These are phyloP conservation scores for Pichia ethanolica DNA, from an alignment of 805 yeast species.

Conservation along the genomic window DNA sequence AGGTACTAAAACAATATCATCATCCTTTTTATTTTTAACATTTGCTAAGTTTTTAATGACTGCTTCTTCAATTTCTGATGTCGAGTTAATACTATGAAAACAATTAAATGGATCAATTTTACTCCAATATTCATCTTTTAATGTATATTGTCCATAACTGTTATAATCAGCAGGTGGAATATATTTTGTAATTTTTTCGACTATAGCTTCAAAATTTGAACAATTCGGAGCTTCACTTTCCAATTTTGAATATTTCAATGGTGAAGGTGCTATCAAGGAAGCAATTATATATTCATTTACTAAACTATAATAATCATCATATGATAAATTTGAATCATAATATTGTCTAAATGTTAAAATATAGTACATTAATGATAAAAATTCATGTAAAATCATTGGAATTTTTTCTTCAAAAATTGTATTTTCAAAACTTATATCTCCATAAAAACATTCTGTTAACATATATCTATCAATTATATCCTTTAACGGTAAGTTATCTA, in stretches of 20 bases:
- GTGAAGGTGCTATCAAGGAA: slow-evolving; percentile 43
- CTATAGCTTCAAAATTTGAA: slow-evolving; percentile 38
- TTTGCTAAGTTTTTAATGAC: slow-evolving; percentile 38
- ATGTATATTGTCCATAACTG: slow-evolving; percentile 60
- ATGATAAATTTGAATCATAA: slow-evolving; percentile 18
- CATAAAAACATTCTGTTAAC: slow-evolving; percentile 25
- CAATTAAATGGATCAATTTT: slow-evolving; percentile 53
- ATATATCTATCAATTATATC: slow-evolving; percentile 52
- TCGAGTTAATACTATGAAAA: slow-evolving; percentile 39
- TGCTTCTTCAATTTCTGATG: slow-evolving; percentile 44
- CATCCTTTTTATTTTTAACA: slow-evolving; percentile 29
- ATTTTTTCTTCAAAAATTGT: slow-evolving; percentile 45
- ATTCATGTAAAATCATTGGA: slow-evolving; percentile 35
- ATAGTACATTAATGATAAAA: slow-evolving; percentile 38
- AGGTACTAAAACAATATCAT: slow-evolving; percentile 46
- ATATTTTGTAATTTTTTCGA: slow-evolving; percentile 54
- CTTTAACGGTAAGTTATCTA: slow-evolving; percentile 29
- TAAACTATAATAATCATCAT: slow-evolving; percentile 12
- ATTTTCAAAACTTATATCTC: slow-evolving; percentile 17
- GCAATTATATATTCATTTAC: slow-evolving; percentile 35
- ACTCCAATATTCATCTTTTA: slow-evolving; percentile 40
- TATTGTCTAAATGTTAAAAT: slow-evolving; percentile 29
- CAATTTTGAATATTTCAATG: slow-evolving; percentile 47
- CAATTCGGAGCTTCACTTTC: slow-evolving; percentile 25
- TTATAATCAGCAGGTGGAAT: slow-evolving; percentile 59